Percentiles rank a stretch among this genome's conserved stretches.
phyloP scores from a whole-genome alignment of 441 rosid genomes.

The Gossypium schwendimanii region DNA sequence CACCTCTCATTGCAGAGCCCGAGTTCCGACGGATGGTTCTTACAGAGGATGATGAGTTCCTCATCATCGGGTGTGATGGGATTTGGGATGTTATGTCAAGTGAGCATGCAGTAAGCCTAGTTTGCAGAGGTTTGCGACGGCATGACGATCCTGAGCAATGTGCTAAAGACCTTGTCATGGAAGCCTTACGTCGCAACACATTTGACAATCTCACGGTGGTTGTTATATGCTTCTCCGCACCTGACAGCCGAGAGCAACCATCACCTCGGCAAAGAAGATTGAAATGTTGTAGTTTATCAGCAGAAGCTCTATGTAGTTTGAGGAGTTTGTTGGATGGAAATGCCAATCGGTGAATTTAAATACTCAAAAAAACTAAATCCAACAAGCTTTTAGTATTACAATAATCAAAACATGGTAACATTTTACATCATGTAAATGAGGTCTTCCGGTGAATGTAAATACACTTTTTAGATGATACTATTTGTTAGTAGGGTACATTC shows the following conservation, averaged over 20 bases:
- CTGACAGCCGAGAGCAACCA: conserved; percentile 29
- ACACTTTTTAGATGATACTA: neutral
- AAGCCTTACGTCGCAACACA: conserved; percentile 51
- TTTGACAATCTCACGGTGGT: conserved; percentile 77
- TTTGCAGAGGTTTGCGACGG: conserved; percentile 46
- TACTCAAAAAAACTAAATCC: neutral
- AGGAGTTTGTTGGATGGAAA: conserved; percentile 48
- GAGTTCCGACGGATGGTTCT: conserved; percentile 52
- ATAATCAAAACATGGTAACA: neutral
- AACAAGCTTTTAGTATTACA: neutral
- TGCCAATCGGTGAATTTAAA: conserved; percentile 22
- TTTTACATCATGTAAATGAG: neutral
- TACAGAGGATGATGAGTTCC: conserved; percentile 85
- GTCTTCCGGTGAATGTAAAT: conserved; percentile 17
- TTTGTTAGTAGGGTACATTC: neutral
- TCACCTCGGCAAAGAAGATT: conserved; percentile 34
- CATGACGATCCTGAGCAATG: conserved; percentile 69
- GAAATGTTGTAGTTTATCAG: conserved; percentile 54
- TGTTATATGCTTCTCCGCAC: conserved; percentile 52
- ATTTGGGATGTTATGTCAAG: conserved; percentile 89
- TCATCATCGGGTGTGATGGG: conserved; percentile 85
- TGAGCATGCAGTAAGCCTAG: conserved; percentile 66
- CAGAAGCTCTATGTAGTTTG: conserved; percentile 62
- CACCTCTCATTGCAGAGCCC: conserved; percentile 82
- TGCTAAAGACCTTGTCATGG: conserved; percentile 74